phyloP scores from a whole-genome alignment of 2,329 filamentous ascomycete genomes.

The Claviceps sorghi region DNA sequence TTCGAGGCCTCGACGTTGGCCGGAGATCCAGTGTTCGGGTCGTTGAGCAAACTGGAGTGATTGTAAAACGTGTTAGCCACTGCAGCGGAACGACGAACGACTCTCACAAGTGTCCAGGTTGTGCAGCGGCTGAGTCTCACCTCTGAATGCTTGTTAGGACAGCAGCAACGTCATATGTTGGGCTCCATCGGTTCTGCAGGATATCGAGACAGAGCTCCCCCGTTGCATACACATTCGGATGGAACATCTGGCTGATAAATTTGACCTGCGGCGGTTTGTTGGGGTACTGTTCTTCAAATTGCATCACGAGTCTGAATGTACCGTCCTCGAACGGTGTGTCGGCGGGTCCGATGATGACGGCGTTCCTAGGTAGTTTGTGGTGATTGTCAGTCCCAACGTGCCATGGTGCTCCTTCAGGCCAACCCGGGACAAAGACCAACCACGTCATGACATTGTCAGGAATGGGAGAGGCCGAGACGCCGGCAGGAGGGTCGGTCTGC shows the following conservation, averaged over 20 bases:
- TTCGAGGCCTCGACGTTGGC: constrained; percentile 98
- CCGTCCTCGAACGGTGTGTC: constrained; percentile 98
- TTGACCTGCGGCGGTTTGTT: constrained; percentile 97
- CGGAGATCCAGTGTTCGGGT: constrained; percentile 95
- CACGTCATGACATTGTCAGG: constrained; percentile 97
- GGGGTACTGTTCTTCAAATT: constrained; percentile 97
- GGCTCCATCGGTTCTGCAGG: constrained; percentile 94
- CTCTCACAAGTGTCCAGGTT: neutral
- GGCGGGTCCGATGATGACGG: constrained; percentile 90
- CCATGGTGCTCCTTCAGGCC: neutral
- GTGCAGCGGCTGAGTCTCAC: constrained; percentile 27
- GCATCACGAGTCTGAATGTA: constrained; percentile 95
- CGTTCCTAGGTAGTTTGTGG: constrained; percentile 67
- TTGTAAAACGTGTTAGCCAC: too few relatives aligned
- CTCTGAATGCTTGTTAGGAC: constrained; percentile 97
- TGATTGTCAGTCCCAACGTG: constrained; percentile 7
- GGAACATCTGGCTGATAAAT: constrained; percentile 98
- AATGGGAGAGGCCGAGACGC: constrained; percentile 89
- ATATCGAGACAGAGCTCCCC: constrained; percentile 96
- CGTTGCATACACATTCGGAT: constrained; percentile 95
- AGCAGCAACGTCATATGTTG: constrained; percentile 94
- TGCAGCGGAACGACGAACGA: too few relatives aligned
- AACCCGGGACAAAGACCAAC: constrained; percentile 31
- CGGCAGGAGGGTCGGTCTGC: constrained; percentile 95
- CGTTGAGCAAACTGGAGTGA: constrained; percentile 65